These are phyloP conservation scores for Uronychia setigera DNA, from an alignment of 73 alveolate species.

Conservation along the genomic window DNA sequence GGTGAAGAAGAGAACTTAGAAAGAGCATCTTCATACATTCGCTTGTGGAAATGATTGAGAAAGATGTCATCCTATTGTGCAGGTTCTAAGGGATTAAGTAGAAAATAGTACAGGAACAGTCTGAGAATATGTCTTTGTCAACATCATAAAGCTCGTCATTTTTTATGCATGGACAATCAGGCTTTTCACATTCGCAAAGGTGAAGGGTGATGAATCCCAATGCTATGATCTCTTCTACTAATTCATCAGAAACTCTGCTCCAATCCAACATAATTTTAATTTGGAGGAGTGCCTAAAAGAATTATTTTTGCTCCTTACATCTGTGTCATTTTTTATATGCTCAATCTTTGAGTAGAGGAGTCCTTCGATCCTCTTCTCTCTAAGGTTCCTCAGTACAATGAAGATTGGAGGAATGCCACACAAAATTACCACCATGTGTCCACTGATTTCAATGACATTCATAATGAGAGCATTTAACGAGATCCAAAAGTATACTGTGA, in stretches of 20 bases:
- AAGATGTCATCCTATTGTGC: slow-evolving; percentile 7
- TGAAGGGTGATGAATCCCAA: slow-evolving; percentile 25
- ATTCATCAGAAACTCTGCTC: background rate
- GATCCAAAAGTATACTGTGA: slow-evolving; percentile 32
- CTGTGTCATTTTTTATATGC: slow-evolving; percentile 20
- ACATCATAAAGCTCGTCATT: slow-evolving; percentile 12
- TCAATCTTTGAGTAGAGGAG: slow-evolving; percentile 10
- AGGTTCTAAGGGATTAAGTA: slow-evolving; percentile 14
- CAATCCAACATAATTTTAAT: slow-evolving; percentile 13
- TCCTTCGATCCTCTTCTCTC: slow-evolving; percentile 18
- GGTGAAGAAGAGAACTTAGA: background rate
- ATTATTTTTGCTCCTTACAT: slow-evolving; percentile 12
- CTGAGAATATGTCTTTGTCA: slow-evolving; percentile 24
- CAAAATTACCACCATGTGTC: slow-evolving; percentile 26
- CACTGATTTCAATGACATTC: slow-evolving; percentile 9
- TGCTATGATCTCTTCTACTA: slow-evolving; percentile 12
- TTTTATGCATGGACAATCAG: slow-evolving; percentile 9
- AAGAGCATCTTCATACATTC: slow-evolving; percentile 4
- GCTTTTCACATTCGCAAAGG: background rate
- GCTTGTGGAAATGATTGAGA: slow-evolving; percentile 14
- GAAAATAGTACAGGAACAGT: slow-evolving; percentile 11
- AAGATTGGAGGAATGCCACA: slow-evolving; percentile 20
- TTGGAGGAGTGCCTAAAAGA: background rate
- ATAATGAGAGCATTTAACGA: slow-evolving; percentile 26
- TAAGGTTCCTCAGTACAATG: slow-evolving; percentile 8